Evolutionary conservation across 495 filamentous ascomycete species (phyloP), one percentile per base, ranked within the genome.

Genomic region (Podospora pseudoanserina): DNA sequence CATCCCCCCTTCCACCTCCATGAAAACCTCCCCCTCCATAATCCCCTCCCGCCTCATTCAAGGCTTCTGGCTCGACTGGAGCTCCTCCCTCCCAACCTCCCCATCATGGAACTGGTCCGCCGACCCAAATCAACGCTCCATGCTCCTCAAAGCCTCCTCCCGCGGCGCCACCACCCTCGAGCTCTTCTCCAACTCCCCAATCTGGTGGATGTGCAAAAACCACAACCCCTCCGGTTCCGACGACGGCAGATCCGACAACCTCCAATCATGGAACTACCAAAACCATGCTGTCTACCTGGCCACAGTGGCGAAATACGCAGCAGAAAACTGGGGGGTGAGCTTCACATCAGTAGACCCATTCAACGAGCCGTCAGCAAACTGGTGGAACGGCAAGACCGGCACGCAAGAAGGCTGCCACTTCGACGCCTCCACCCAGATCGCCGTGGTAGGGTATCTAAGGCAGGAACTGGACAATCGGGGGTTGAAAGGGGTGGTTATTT

Each of bases 201-300:
- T 79, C 73, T 81, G 79, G 79, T 80, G 78, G 78, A 78, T 76
- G 78, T 73, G 69, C 64, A 71, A 65, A 57, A 80, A 80, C 66
- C 75, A 80, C 68, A 80, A 80, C 64, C 78, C 78, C 6, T 70
- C 73, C 19, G 78, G 78, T 5, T 73, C 75, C 26, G 70, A 77
- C 56, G 65, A 71, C 60, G 76, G 76, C 7, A 58, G 34, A 0
- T 64, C 28, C 19, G 73, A 79, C 60, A 80, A 81, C 63, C 65
- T 81, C 34, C 79, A 81, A 27, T 70, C 66, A 5, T 80, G 79
- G 79, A 80, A 81, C 67, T 73, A 75, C 58, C 59, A 76, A 6
- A 64, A 74, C 6, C 77, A 78, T 56, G 76, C 79, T 1, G 60
- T 79, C 6, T 81, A 80, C 68, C 69, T 81, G n/a, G 77, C 79